Percentiles rank a stretch among this genome's conserved stretches.
These are phyloP conservation scores for Corchorus capsularis DNA, from an alignment of 345 rosid species.

Conservation along the genomic window DNA sequence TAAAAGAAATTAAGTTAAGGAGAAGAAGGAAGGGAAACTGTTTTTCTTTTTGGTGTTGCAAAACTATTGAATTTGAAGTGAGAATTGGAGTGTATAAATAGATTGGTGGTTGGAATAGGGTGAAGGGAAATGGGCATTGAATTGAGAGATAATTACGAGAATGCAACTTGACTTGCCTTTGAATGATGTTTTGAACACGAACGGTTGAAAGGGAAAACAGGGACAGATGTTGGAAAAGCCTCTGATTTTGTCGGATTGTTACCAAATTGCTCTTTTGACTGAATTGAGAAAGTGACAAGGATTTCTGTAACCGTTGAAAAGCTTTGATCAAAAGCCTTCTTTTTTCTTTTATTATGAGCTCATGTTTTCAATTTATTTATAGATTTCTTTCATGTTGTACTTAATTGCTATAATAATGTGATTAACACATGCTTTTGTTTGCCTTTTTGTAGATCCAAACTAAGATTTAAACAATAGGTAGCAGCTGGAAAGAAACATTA, in stretches of 20 bases:
- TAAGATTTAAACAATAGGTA: background rate
- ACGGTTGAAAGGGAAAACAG: slow-evolving; percentile 39
- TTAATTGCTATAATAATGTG: slow-evolving; percentile 15
- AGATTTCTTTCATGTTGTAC: background rate
- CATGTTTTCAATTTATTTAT: background rate
- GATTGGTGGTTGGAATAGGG: slow-evolving; percentile 24
- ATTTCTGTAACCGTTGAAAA: slow-evolving; percentile 52
- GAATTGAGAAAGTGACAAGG: slow-evolving; percentile 27
- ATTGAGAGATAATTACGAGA: slow-evolving; percentile 40
- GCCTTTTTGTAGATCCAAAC: background rate
- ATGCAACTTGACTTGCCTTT: slow-evolving; percentile 45
- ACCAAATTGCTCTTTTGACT: slow-evolving; percentile 54
- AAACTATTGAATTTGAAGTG: slow-evolving; percentile 8
- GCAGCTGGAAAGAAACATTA: background rate
- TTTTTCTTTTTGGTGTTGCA: background rate
- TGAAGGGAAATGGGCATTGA: slow-evolving; percentile 27
- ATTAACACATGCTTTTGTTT: background rate
- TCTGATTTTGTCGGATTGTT: slow-evolving; percentile 56
- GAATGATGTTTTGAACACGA: slow-evolving; percentile 37
- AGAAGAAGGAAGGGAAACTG: background rate
- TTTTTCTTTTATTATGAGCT: background rate
- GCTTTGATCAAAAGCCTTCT: slow-evolving; percentile 5
- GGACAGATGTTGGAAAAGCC: slow-evolving; percentile 53
- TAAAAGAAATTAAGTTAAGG: slow-evolving; percentile 23
- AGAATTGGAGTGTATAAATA: slow-evolving; percentile 48